Evolutionary conservation across 345 rosid genomes (phyloP).

Genomic region (Corchorus olitorius): DNA sequence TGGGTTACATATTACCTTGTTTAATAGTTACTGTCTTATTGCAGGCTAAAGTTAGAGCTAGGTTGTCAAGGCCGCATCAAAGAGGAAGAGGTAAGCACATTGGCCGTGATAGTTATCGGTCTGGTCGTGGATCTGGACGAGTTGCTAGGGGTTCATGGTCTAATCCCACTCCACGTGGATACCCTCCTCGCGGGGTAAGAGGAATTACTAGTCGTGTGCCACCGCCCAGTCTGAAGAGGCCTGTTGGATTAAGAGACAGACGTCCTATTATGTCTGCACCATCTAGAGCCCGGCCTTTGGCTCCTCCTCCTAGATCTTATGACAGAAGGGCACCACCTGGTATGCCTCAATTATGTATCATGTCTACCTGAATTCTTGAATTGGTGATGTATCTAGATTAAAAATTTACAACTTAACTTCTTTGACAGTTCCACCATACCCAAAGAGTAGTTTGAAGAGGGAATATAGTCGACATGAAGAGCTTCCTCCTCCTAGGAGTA

Average conservation of each 20-base stretch:
- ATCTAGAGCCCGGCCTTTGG: conserved; percentile 68
- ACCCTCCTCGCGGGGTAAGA: conserved; percentile 45
- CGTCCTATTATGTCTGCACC: conserved; percentile 70
- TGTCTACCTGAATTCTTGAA: not conserved
- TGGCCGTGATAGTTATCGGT: conserved; percentile 58
- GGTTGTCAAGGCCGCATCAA: conserved; percentile 93
- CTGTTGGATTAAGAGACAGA: conserved; percentile 61
- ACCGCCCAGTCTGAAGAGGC: conserved; percentile 59
- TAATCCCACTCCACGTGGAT: conserved; percentile 57
- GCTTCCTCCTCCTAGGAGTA: conserved; percentile 79
- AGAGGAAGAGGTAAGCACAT: conserved; percentile 68
- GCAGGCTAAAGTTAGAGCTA: conserved; percentile 96
- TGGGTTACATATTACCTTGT: not conserved
- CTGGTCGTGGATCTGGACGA: conserved; percentile 65
- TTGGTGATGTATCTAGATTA: not conserved
- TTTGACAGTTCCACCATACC: conserved; percentile 66
- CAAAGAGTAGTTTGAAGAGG: conserved; percentile 76
- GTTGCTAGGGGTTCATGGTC: conserved; percentile 68
- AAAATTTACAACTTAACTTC: conserved; percentile 17
- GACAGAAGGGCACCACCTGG: conserved; percentile 87
- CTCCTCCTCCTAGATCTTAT: conserved; percentile 76
- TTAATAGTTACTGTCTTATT: conserved; percentile 8
- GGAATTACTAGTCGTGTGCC: conserved; percentile 56
- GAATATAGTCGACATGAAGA: conserved; percentile 80
- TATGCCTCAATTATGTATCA: conserved; percentile 29